phyloP scores from a whole-genome alignment of 371 early-diverging fungal genomes.

The Capillidium heterosporum region DNA sequence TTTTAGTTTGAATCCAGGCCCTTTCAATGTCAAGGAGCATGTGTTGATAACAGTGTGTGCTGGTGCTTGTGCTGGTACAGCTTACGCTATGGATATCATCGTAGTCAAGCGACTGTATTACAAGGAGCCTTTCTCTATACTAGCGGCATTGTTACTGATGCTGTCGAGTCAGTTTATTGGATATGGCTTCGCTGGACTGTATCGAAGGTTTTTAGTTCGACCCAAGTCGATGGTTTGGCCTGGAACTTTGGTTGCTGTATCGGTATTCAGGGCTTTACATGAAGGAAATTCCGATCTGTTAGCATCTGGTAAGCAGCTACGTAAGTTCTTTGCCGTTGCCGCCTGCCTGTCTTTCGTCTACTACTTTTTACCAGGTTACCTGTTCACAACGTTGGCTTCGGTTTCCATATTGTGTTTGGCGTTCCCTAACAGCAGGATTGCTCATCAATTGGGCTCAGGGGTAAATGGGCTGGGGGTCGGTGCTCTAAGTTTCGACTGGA shows the following conservation, averaged over 20 bases:
- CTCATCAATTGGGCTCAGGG: conserved; percentile 39
- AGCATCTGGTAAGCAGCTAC: background rate
- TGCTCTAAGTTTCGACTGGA: conserved; percentile 59
- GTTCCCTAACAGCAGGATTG: conserved; percentile 28
- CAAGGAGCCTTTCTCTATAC: conserved; percentile 36
- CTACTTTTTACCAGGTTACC: conserved; percentile 59
- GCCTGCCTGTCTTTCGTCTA: conserved; percentile 14
- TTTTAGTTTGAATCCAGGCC: conserved; percentile 42
- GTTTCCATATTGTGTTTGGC: conserved; percentile 61
- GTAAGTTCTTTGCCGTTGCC: background rate
- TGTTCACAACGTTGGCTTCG: conserved; percentile 44
- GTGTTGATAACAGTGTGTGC: conserved; percentile 39
- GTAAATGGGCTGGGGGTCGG: conserved; percentile 44
- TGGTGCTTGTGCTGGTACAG: conserved; percentile 33
- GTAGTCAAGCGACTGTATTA: conserved; percentile 45
- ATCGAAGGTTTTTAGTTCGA: conserved; percentile 53
- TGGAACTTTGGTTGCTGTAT: conserved; percentile 43
- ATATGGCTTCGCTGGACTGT: conserved; percentile 66
- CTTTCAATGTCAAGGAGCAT: conserved; percentile 65
- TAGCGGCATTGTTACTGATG: conserved; percentile 36
- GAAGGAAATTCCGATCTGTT: conserved; percentile 13
- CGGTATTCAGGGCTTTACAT: conserved; percentile 58
- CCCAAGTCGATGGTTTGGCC: conserved; percentile 84
- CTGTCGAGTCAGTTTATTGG: conserved; percentile 57
- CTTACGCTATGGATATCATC: conserved; percentile 58